Conservation (phyloP, 179 eudicot species). For the Spergularia azorica region DNA sequence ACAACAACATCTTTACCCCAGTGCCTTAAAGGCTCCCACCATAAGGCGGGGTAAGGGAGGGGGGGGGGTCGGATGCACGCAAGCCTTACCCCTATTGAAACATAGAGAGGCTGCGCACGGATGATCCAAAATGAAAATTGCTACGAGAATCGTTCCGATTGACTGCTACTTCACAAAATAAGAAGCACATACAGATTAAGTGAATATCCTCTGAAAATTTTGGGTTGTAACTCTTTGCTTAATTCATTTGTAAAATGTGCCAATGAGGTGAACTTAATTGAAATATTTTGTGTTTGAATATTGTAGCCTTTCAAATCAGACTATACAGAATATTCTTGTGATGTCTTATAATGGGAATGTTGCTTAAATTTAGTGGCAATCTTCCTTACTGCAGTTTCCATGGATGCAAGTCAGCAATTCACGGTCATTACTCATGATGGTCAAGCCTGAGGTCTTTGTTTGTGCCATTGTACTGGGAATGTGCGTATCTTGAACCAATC, state of each 20-base stretch:
- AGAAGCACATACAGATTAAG: too few relatives aligned
- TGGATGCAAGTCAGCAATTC: conserved; percentile 96
- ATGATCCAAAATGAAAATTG: too few relatives aligned
- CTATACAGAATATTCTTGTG: background rate
- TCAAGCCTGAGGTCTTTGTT: conserved; percentile 69
- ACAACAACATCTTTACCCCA: too few relatives aligned
- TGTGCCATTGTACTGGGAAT: conserved; percentile 71
- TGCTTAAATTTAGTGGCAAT: conserved; percentile 5
- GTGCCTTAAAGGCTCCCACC: too few relatives aligned
- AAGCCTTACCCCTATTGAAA: too few relatives aligned
- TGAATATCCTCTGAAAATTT: background rate
- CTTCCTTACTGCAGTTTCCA: conserved; percentile 62
- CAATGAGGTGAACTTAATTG: background rate
- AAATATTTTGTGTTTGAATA: background rate
- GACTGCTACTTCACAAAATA: too few relatives aligned
- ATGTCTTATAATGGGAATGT: background rate
- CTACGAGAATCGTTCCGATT: too few relatives aligned
- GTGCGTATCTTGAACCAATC: conserved; percentile 47
- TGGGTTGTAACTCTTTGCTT: background rate
- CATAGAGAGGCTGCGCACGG: too few relatives aligned
- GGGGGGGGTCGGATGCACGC: too few relatives aligned
- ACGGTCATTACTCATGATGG: conserved; percentile 66
- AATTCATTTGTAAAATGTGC: background rate
- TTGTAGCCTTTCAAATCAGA: background rate
- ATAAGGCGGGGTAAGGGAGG: too few relatives aligned